Base-by-base conservation (phyloP, 257 asterid species). In the Solanum etuberosum region DNA sequence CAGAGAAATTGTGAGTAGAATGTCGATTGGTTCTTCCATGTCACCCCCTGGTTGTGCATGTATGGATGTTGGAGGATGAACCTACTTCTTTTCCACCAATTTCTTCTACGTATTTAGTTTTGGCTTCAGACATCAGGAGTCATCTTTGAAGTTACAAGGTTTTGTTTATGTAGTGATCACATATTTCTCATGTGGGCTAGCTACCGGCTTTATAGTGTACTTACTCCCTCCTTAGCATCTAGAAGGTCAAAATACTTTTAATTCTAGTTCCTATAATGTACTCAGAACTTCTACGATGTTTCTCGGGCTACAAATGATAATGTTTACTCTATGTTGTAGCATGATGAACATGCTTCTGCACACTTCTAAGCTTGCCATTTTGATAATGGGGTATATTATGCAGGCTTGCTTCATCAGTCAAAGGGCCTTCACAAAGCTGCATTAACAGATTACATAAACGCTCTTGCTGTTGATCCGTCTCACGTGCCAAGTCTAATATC, bases 401-500 rank as follows among this genome's bases (percentile, higher is more conserved):
- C 93, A 97, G 99, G 99, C 88, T 87, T 93, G 90, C 95, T 95
- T 80, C 90, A 94, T 11, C 98, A 94, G 91, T 96, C 97, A 7
- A 92, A 88, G 89, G 96, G 93, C 73, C 86, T 88, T 29, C 43
- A 82, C 72, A 91, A 90, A 88, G 97, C 95, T 91, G 97, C 99
- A 20, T 89, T 94, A 37, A 86, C 54, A 63, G 94, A 94, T 11
- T 95, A 88, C 46, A 84, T 48, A 29, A 90, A 90, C 3, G 97
- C 98, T 87, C 91, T 94, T 71, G 93, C 74, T 38, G 61, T 94
- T 6, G 97, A 97, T 85, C 98, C 98, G 6, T 86, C 57, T 7
- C 95, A 94, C 8, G 95, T 90, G 85, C 94, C 96, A 11, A 95
- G 97, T 88, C 93, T 97, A 34, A 93, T 94, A 90, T 92, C 94